Evolutionary conservation across 305 asterid genomes (phyloP), one percentile per base, ranked within the genome.

Genomic region (Fraxinus greggii): DNA sequence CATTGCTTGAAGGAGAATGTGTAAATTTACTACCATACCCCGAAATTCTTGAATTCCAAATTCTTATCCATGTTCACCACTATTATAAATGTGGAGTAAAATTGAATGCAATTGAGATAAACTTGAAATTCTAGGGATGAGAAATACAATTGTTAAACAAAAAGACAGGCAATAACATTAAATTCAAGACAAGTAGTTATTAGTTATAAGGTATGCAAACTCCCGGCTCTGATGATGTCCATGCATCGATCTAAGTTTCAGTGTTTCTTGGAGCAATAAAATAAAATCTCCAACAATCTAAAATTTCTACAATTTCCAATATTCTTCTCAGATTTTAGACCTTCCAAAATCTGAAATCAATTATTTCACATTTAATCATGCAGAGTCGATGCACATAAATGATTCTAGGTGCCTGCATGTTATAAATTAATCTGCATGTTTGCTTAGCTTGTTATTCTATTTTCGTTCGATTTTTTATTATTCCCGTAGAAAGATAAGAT

Each of bases 181-280:
- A n/a, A 75, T 40, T 21, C 54, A 75, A 42, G 59, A 21, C 56
- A 40, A 45, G 36, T 26, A 28, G 29, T 36, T 23, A 36, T 38
- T 33, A 13, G 35, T 74, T 23, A 26, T 10, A 31, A 24, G 36
- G 6, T 9, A 24, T 79, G 82, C 33, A 79, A 12, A 23, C 13
- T 69, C 19, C 70, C 75, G 63, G 79, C 28, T 35, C 1, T 65
- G 42, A 15, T 56, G 54, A 81, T 59, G 79, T 38, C 65, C 76
- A 67, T 72, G 73, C 33, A 77, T 19, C 17, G 8, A 75, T 88
- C 87, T 88, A 88, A 88, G 88, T 83, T 89, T 89, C 88, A 87
- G 92, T 85, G 90, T 83, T 87, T 81, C 86, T 89, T 83, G 91
- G 86, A 84, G 84, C 80, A 79, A 85, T 89, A 75, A 86, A 88